These are phyloP conservation scores for Calocybe indica DNA, from an alignment of 768 basidiomycete species.

Conservation along the genomic window DNA sequence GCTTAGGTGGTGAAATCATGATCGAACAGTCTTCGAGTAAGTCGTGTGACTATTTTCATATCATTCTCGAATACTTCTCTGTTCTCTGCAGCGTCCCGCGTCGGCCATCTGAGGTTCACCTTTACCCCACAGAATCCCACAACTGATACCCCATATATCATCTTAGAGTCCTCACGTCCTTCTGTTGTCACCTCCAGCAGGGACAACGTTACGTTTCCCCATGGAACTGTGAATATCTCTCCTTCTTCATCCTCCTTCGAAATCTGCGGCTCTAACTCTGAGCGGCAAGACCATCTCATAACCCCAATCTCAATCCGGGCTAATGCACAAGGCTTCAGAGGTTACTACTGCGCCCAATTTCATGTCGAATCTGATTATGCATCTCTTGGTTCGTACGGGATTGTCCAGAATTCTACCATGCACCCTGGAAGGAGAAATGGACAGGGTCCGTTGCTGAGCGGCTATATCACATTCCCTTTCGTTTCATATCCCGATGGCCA, in stretches of 20 bases:
- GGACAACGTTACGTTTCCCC: constrained; percentile 32
- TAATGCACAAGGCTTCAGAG: constrained; percentile 22
- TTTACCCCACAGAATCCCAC: constrained; percentile 23
- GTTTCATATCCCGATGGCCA: constrained; percentile 10
- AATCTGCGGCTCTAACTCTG: constrained; percentile 52
- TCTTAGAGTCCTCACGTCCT: constrained; percentile 52
- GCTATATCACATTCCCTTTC: constrained; percentile 24
- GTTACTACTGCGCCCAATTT: constrained; percentile 43
- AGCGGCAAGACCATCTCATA: constrained; percentile 57
- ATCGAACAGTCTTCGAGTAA: constrained; percentile 47
- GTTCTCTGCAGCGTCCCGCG: constrained; percentile 47
- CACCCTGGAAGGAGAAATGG: constrained; percentile 15
- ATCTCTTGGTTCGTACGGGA: constrained; percentile 38
- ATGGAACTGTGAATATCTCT: constrained; percentile 41
- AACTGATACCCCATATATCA: constrained; percentile 35
- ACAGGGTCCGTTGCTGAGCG: constrained; percentile 34
- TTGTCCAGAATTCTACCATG: constrained; percentile 31
- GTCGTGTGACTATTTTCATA: constrained; percentile 7
- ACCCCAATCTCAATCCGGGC: constrained; percentile 30
- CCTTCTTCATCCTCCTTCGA: constrained; percentile 26
- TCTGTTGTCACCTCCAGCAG: constrained; percentile 38
- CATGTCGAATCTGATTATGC: constrained; percentile 9
- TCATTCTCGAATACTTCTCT: not conserved
- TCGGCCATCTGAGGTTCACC: constrained; percentile 58
- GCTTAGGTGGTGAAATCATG: constrained; percentile 34